These are phyloP conservation scores for Phytophthora rubi DNA, from an alignment of 352 stramenopile species.

Conservation along the genomic window DNA sequence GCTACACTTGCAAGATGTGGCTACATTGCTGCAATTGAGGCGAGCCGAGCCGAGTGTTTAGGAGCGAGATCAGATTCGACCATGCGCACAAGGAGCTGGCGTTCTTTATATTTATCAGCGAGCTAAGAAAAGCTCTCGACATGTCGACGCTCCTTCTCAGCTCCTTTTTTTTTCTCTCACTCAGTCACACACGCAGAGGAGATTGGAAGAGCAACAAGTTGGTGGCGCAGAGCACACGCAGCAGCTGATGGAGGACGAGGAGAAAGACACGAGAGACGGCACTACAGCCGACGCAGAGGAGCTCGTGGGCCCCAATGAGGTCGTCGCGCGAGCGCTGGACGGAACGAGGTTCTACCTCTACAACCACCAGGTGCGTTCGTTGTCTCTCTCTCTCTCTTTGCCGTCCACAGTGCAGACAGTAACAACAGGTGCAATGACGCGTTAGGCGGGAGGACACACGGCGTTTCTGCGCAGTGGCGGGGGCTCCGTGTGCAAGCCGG, in stretches of 20 bases:
- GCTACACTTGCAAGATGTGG: neutral
- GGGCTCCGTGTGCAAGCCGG: constrained; percentile 82
- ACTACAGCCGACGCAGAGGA: constrained; percentile 18
- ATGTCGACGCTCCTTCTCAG: constrained; percentile 6
- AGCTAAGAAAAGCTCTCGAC: constrained; percentile 13
- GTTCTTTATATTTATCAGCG: constrained; percentile 3
- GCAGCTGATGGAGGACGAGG: constrained; percentile 22
- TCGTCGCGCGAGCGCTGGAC: constrained; percentile 71
- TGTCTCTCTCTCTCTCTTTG: neutral
- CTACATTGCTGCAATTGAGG: neutral
- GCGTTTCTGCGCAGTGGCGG: constrained; percentile 64
- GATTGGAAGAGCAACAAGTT: constrained; percentile 13
- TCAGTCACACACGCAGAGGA: neutral
- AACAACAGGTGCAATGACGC: neutral
- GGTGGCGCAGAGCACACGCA: neutral
- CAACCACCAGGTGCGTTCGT: constrained; percentile 65
- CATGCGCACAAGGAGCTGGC: neutral
- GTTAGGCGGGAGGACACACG: constrained; percentile 78
- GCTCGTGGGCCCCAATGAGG: constrained; percentile 48
- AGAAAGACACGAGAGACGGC: constrained; percentile 8
- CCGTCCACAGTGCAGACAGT: neutral
- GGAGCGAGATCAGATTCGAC: neutral
- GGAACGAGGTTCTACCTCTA: constrained; percentile 81
- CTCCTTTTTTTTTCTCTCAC: constrained; percentile 2
- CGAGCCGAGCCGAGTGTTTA: neutral